Base-by-base conservation (phyloP, 495 filamentous ascomycete species). In the Cercophora scortea region DNA sequence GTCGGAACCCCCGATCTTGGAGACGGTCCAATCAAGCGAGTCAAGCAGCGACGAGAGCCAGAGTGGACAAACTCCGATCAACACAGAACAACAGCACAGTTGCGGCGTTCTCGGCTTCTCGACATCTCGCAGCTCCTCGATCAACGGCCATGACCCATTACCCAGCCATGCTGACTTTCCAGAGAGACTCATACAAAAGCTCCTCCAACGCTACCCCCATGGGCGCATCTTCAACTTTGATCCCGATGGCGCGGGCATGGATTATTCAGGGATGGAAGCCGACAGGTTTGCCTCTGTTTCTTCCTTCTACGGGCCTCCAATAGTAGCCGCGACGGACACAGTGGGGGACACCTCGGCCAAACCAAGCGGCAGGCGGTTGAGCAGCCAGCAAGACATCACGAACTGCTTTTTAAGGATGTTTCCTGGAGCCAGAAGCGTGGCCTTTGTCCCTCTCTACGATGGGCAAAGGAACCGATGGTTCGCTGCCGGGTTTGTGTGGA, bases 361-460 rank as follows among this genome's bases (percentile, higher is more conserved):
- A 5, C 25, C 25, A 25, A 25, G 25, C 25, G 25, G 25, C 25
- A 25, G 25, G 5, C 25, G 25, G 25, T 25, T 25, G 25, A 25
- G 45, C 12, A 56, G 40, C 19, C 32, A 49, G n/a, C 38, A 36
- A 32, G 49, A 56, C 41, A 44, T 47, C 38, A 62, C 45, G 33
- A 12, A 42, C 3, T 56, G 39, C 13, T 44, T 72, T 39, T 51
- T 56, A 1, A 56, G 51, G 8, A 55, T 56, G 32, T 66, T 84
- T 47, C 75, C 80, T 7, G 67, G 67, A n/a, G 80, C 81, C 4
- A 70, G 73, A 41, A 80, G 72, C 42, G 61, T 81, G 6, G 68
- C 79, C 9, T 77, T 82, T 53, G 66, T 81, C 15, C 85, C 86
- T 0, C 61, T 89, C 6, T 90, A 83, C 77, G 84, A 88, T 60